Evolutionary conservation across 1,139 yeast species (phyloP).

Genomic region (Scheffersomyces illinoinensis): DNA sequence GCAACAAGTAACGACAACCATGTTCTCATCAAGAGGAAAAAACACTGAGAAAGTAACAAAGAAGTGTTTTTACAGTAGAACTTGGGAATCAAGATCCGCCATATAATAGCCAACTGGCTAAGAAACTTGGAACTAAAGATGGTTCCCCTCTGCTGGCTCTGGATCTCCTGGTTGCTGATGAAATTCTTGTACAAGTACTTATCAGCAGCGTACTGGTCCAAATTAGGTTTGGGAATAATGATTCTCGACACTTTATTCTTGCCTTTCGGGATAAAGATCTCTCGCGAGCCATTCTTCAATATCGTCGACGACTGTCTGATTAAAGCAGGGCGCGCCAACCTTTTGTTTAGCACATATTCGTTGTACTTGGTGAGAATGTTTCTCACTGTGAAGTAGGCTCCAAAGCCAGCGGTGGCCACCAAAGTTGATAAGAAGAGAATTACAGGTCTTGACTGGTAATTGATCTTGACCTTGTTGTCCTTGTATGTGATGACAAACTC

Average conservation of each 20-base stretch:
- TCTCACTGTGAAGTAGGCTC: constrained; percentile 35
- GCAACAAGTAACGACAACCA: constrained; percentile 87
- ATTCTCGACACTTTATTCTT: constrained; percentile 45
- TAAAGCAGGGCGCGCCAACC: constrained; percentile 36
- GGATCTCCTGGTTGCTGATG: constrained; percentile 37
- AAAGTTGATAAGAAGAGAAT: constrained; percentile 44
- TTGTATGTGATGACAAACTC: constrained; percentile 40
- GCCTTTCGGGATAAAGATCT: constrained; percentile 55
- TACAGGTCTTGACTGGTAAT: constrained; percentile 48
- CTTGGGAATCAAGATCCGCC: constrained; percentile 81
- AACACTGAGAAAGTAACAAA: constrained; percentile 68
- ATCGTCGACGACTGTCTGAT: constrained; percentile 45
- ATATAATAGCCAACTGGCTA: constrained; percentile 71
- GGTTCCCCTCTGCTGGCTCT: constrained; percentile 25
- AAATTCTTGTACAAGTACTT: constrained; percentile 60
- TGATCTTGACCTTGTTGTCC: constrained; percentile 41
- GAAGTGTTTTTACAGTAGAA: constrained; percentile 68
- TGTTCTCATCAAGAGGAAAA: constrained; percentile 77
- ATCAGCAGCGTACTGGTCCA: constrained; percentile 68
- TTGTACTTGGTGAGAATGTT: constrained; percentile 31
- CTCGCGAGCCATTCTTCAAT: constrained; percentile 56
- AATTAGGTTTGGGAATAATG: constrained; percentile 57
- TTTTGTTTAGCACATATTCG: constrained; percentile 29
- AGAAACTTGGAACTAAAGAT: constrained; percentile 67
- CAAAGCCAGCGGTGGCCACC: constrained; percentile 46